Conservation (phyloP, 1,284 basidiomycete species). For the Taiwanofungus camphoratus region DNA sequence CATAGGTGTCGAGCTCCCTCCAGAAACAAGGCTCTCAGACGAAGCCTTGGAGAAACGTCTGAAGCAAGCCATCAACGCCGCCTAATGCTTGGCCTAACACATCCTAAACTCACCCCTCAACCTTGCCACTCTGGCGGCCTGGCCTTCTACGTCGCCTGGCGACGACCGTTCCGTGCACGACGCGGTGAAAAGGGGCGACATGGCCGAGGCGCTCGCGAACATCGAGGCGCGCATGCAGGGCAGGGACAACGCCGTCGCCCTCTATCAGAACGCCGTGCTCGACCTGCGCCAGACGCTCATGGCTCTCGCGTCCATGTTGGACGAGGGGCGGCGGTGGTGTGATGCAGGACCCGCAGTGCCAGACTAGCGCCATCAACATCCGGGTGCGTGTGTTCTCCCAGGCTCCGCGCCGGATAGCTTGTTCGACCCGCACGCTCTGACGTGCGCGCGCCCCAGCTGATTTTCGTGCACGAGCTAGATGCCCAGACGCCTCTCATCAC, state of each 20-base stretch:
- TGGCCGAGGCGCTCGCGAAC: slow-evolving; percentile 9
- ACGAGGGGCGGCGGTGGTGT: slow-evolving; percentile 21
- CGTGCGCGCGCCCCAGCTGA: slow-evolving; percentile 18
- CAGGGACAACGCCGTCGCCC: neutral
- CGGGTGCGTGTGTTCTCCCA: slow-evolving; percentile 29
- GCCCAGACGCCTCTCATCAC: slow-evolving; percentile 27
- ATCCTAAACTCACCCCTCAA: slow-evolving; percentile 13
- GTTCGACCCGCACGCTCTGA: neutral
- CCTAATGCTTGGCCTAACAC: slow-evolving; percentile 18
- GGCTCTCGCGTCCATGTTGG: slow-evolving; percentile 24
- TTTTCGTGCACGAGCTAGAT: slow-evolving; percentile 25
- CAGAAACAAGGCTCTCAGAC: slow-evolving; percentile 22
- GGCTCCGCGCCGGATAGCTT: no score
- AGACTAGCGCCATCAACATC: slow-evolving; percentile 25
- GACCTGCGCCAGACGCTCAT: slow-evolving; percentile 33
- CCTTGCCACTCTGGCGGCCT: slow-evolving; percentile 12
- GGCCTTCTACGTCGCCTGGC: slow-evolving; percentile 4
- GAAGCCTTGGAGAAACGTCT: slow-evolving; percentile 25
- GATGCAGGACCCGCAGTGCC: slow-evolving; percentile 22
- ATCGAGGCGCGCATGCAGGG: neutral
- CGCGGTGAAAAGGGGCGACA: slow-evolving; percentile 14
- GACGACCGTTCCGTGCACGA: slow-evolving; percentile 1
- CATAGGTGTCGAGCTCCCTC: slow-evolving; percentile 25
- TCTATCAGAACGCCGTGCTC: slow-evolving; percentile 29
- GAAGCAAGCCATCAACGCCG: slow-evolving; percentile 21